Evolutionary conservation across 371 early-diverging fungal species (phyloP).

Genomic region (Rhizomucor miehei): DNA sequence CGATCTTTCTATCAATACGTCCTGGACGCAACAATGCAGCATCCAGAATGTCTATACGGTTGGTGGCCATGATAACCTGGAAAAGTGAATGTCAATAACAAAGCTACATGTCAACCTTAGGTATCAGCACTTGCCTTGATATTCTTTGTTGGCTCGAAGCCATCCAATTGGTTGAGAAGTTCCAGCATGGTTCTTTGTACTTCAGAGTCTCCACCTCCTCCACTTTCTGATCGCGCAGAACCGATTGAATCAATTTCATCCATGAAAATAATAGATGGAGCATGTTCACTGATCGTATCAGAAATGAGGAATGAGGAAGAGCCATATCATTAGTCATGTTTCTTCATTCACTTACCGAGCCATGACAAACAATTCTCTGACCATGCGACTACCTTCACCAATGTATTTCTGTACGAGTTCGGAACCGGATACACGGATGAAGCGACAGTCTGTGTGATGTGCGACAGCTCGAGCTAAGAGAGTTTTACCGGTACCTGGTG

Average conservation of each 20-base stretch:
- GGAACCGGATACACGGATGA: constrained; percentile 99
- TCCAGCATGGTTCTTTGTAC: constrained; percentile 99
- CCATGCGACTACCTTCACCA: constrained; percentile 99
- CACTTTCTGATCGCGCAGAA: constrained; percentile 98
- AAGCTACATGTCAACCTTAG: not conserved
- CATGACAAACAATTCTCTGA: constrained; percentile 99
- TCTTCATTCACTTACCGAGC: constrained; percentile 63
- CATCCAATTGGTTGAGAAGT: constrained; percentile 99
- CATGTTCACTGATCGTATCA: constrained; percentile 74
- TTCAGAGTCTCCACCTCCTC: constrained; percentile 98
- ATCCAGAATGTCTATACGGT: constrained; percentile 98
- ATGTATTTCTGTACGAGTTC: constrained; percentile 98
- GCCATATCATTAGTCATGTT: too few relatives aligned
- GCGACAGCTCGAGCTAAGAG: constrained; percentile 99
- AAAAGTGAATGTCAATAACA: not conserved
- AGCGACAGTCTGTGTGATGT: constrained; percentile 99
- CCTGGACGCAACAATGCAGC: constrained; percentile 99
- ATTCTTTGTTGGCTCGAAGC: constrained; percentile 99
- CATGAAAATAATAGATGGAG: constrained; percentile 99
- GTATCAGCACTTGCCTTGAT: constrained; percentile 68
- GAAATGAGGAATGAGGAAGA: constrained; percentile 2
- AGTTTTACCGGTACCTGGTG: constrained; percentile 99
- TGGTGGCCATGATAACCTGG: constrained; percentile 52
- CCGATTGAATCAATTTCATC: constrained; percentile 99
- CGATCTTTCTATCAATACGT: constrained; percentile 99